Percentiles rank a stretch among this genome's conserved stretches.
Conservation (phyloP, 306 rosid species). For the Rosa lucieae region DNA sequence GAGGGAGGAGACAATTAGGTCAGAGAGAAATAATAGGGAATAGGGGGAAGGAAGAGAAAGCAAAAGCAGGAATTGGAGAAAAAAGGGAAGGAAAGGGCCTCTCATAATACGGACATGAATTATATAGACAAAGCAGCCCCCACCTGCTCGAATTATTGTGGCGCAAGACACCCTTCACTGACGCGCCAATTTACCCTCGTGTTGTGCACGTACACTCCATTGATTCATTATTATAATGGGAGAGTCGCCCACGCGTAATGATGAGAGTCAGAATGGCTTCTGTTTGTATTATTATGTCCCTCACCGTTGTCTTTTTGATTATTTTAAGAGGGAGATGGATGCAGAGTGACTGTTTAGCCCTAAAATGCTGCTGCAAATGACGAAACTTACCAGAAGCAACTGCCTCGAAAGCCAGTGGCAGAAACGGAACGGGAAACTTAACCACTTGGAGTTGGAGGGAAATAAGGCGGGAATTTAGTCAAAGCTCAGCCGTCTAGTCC, state of each 20-base stretch:
- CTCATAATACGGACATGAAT: slow-evolving; percentile 74
- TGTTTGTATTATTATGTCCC: slow-evolving; percentile 48
- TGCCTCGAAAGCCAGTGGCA: slow-evolving; percentile 21
- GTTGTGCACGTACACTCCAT: slow-evolving; percentile 2
- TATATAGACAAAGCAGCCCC: slow-evolving; percentile 62
- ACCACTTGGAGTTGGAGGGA: not conserved
- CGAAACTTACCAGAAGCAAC: no score
- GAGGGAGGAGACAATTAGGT: slow-evolving; percentile 32
- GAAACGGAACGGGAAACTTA: slow-evolving; percentile 40
- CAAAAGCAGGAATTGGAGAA: slow-evolving; percentile 42
- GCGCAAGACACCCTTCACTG: not conserved
- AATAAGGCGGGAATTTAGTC: slow-evolving; percentile 27
- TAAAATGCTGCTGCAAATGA: slow-evolving; percentile 12
- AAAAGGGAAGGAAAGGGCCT: slow-evolving; percentile 34
- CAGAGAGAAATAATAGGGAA: slow-evolving; percentile 46
- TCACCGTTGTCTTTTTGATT: slow-evolving; percentile 48
- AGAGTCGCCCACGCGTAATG: slow-evolving; percentile 54
- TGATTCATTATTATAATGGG: not conserved
- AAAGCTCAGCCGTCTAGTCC: not conserved
- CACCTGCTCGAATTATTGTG: slow-evolving; percentile 59
- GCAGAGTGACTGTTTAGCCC: slow-evolving; percentile 23
- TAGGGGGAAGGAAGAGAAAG: slow-evolving; percentile 5
- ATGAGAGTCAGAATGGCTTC: slow-evolving; percentile 53
- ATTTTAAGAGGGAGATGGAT: slow-evolving; percentile 31
- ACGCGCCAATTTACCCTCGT: slow-evolving; percentile 35